Evolutionary conservation across 495 filamentous ascomycete species (phyloP).

Genomic region (Cryomyces minteri): DNA sequence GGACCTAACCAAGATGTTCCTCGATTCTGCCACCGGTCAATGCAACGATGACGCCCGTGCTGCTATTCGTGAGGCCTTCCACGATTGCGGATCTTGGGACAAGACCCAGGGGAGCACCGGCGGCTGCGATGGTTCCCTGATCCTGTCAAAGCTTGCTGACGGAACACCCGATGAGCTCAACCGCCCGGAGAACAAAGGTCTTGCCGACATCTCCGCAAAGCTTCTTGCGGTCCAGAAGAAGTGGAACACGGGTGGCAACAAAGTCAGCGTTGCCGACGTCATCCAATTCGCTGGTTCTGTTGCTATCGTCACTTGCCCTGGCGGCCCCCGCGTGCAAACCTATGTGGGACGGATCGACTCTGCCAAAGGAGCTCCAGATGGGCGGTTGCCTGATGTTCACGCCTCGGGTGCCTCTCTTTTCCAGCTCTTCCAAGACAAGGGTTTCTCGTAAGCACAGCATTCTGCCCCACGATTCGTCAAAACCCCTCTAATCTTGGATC

Average conservation of each 20-base stretch:
- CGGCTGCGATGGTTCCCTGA: constrained; percentile 16
- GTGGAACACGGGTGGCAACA: background rate
- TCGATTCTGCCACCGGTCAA: constrained; percentile 1
- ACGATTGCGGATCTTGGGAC: constrained; percentile 10
- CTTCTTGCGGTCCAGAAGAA: constrained; percentile 3
- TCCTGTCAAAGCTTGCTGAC: background rate
- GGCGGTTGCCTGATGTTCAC: constrained; percentile 13
- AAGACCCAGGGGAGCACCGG: constrained; percentile 5
- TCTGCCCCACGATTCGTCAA: too few species aligned
- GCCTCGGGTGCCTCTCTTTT: constrained; percentile 7
- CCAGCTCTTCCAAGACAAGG: constrained; percentile 14
- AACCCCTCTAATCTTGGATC: too few species aligned
- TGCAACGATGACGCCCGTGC: constrained; percentile 10
- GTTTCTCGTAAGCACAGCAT: constrained; percentile 1
- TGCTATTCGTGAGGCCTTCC: constrained; percentile 9
- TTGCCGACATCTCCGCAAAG: constrained; percentile 9
- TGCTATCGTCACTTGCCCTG: constrained; percentile 16
- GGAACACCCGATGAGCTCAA: constrained; percentile 3
- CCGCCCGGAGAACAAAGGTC: constrained; percentile 16
- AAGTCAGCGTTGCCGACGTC: constrained; percentile 13
- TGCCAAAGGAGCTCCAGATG: constrained; percentile 4
- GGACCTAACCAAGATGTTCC: constrained; percentile 6
- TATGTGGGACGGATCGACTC: constrained; percentile 13
- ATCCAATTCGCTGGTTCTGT: constrained; percentile 12
- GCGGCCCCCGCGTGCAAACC: constrained; percentile 12